Percentiles rank a stretch among this genome's conserved stretches.
These are phyloP conservation scores for Choanephora cucurbitarum DNA, from an alignment of 371 early-diverging fungal genomes.

Conservation along the genomic window DNA sequence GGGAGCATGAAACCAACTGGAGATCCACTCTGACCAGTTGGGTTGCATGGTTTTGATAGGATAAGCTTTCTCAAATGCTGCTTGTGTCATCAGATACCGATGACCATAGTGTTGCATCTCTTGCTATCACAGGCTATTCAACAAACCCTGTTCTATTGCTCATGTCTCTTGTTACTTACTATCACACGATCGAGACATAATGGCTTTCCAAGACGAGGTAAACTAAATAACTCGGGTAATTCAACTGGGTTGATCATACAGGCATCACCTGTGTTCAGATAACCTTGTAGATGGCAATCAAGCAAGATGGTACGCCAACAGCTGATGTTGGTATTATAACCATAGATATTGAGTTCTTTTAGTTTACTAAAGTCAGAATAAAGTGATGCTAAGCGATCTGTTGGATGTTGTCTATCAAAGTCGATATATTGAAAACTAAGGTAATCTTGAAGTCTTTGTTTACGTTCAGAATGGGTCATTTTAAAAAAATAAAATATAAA, in stretches of 20 bases:
- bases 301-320: conserved; percentile 33
- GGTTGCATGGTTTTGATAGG: not conserved
- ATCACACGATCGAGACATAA: conserved; percentile 20
- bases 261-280: conserved; percentile 17
- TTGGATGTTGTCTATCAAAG: conserved; percentile 16
- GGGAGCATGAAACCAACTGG: conserved; percentile 13
- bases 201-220: conserved; percentile 23
- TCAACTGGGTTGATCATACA: conserved; percentile 17
- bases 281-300: conserved; percentile 28
- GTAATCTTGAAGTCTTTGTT: conserved; percentile 14
- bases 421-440: conserved; percentile 28
- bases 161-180: too few relatives aligned
- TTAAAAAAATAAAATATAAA: not conserved
- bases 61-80: conserved; percentile 19
- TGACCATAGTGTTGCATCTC: conserved; percentile 17
- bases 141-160: too few relatives aligned
- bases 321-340: conserved; percentile 29
- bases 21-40: conserved; percentile 17
- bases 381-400: conserved; percentile 25
- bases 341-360: conserved; percentile 26
- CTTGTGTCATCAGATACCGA: conserved; percentile 24
- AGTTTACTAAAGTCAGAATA: conserved; percentile 37
- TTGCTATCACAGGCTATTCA: conserved; percentile 6
- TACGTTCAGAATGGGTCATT: conserved; percentile 1
- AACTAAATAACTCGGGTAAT: conserved; percentile 21